Evolutionary conservation across 1,139 yeast species (phyloP).

Genomic region (Dujonia santamariae): DNA sequence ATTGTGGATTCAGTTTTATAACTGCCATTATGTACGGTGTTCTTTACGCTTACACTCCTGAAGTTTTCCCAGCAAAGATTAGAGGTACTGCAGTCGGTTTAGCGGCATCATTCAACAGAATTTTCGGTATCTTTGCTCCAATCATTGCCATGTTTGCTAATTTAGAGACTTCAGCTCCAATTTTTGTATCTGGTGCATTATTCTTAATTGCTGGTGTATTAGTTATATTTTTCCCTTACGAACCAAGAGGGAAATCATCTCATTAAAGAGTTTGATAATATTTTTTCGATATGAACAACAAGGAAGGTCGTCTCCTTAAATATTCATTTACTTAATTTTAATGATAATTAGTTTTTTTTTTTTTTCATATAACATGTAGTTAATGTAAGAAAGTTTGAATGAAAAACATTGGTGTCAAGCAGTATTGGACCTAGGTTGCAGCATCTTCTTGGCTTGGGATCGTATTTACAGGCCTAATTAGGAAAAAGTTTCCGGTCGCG

Average conservation of each 20-base stretch:
- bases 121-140: conserved; percentile 44
- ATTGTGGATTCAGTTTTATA: conserved; percentile 38
- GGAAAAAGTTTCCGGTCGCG: background rate
- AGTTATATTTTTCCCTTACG: conserved; percentile 37
- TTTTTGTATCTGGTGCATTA: conserved; percentile 42
- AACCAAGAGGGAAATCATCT: conserved; percentile 29
- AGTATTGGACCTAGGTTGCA: too few relatives aligned
- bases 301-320: too few relatives aligned
- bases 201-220: conserved; percentile 34
- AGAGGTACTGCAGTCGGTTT: conserved; percentile 45
- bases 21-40: conserved; percentile 46
- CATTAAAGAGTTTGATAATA: too few relatives aligned
- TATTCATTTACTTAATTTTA: too few relatives aligned
- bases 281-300: too few relatives aligned
- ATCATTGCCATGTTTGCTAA: conserved; percentile 43
- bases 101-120: conserved; percentile 40
- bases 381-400: too few relatives aligned
- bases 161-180: conserved; percentile 41
- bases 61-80: conserved; percentile 37
- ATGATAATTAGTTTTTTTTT: too few relatives aligned
- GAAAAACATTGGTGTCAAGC: too few relatives aligned
- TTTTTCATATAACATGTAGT: too few relatives aligned
- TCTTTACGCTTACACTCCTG: conserved; percentile 45
- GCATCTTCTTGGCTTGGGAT: too few relatives aligned
- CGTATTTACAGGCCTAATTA: background rate